Evolutionary conservation across 805 yeast genomes (phyloP).

Genomic region (Metschnikowia arizonensis): DNA sequence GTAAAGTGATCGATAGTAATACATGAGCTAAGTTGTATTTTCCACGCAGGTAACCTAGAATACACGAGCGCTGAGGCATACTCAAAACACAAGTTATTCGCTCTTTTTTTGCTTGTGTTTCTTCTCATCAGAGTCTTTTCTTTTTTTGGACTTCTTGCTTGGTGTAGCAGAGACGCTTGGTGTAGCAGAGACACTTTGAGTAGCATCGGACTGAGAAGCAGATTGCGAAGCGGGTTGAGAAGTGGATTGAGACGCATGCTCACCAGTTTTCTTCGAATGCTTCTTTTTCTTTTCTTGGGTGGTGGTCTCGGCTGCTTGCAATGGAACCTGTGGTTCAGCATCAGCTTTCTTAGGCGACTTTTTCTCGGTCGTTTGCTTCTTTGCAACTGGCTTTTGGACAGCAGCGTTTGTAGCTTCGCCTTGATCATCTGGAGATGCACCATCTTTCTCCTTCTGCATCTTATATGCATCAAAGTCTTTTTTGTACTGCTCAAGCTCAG

Average conservation of each 20-base stretch:
- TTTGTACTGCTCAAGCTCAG: slow-evolving; percentile 37
- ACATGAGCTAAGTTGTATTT: slow-evolving; percentile 14
- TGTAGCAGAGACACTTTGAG: slow-evolving; percentile 4
- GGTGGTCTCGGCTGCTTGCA: neutral
- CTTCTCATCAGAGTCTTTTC: slow-evolving; percentile 14
- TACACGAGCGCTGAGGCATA: slow-evolving; percentile 2
- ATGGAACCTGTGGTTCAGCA: neutral
- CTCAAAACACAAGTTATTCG: slow-evolving; percentile 9
- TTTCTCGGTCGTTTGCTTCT: slow-evolving; percentile 1
- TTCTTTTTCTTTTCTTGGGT: slow-evolving; percentile 3
- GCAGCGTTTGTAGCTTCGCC: slow-evolving; percentile 1
- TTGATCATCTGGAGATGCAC: neutral
- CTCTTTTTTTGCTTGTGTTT: slow-evolving; percentile 18
- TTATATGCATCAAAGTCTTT: slow-evolving; percentile 35
- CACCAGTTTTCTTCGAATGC: slow-evolving; percentile 9
- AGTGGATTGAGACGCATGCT: neutral
- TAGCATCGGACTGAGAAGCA: neutral
- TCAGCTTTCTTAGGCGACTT: slow-evolving; percentile 2
- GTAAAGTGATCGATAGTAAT: slow-evolving; percentile 5
- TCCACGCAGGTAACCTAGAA: slow-evolving; percentile 6
- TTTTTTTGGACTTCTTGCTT: slow-evolving; percentile 18
- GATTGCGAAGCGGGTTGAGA: neutral
- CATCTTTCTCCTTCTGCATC: slow-evolving; percentile 20
- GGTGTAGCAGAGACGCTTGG: slow-evolving; percentile 7
- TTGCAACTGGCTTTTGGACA: slow-evolving; percentile 3